A percentile compares a stretch with the other conserved stretches of the same genome.
phyloP scores from a whole-genome alignment of 768 basidiomycete genomes.

The Asterophora lycoperdoides region DNA sequence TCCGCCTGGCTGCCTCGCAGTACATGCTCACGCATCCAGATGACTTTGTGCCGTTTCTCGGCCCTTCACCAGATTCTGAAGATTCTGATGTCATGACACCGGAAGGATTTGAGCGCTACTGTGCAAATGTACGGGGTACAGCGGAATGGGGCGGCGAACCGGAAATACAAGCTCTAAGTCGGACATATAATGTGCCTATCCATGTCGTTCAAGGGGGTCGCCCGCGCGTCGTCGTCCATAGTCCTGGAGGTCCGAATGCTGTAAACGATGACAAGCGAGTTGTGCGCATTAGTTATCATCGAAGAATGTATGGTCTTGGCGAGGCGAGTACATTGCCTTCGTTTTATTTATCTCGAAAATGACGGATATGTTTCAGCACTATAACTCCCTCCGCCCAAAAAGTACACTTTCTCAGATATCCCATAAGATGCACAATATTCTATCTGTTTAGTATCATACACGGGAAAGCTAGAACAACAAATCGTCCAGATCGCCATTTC shows the following conservation, averaged over 20 bases:
- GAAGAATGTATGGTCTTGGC: slow-evolving; percentile 91
- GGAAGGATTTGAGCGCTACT: slow-evolving; percentile 68
- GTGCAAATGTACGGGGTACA: slow-evolving; percentile 71
- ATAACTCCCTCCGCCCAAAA: slow-evolving; percentile 77
- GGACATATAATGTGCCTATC: slow-evolving; percentile 78
- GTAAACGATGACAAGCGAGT: slow-evolving; percentile 32
- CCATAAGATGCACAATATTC: slow-evolving; percentile 23
- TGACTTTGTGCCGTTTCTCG: slow-evolving; percentile 92
- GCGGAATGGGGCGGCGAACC: slow-evolving; percentile 98
- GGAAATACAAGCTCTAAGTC: slow-evolving; percentile 87
- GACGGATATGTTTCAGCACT: slow-evolving; percentile 53
- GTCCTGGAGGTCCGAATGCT: slow-evolving; percentile 41
- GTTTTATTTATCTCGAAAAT: neutral
- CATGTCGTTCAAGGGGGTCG: slow-evolving; percentile 84
- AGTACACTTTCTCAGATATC: slow-evolving; percentile 22
- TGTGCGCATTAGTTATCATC: slow-evolving; percentile 85
- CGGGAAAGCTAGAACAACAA: slow-evolving; percentile 49
- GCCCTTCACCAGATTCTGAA: slow-evolving; percentile 61
- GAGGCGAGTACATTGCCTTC: slow-evolving; percentile 56
- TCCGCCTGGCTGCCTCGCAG: slow-evolving; percentile 67
- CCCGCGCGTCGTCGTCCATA: slow-evolving; percentile 82
- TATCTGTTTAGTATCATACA: slow-evolving; percentile 17
- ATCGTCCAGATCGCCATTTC: slow-evolving; percentile 57
- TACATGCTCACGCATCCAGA: slow-evolving; percentile 82
- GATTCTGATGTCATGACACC: slow-evolving; percentile 70